Base-by-base conservation (phyloP, 1,284 basidiomycete species). In the Naganishia cerealis region DNA sequence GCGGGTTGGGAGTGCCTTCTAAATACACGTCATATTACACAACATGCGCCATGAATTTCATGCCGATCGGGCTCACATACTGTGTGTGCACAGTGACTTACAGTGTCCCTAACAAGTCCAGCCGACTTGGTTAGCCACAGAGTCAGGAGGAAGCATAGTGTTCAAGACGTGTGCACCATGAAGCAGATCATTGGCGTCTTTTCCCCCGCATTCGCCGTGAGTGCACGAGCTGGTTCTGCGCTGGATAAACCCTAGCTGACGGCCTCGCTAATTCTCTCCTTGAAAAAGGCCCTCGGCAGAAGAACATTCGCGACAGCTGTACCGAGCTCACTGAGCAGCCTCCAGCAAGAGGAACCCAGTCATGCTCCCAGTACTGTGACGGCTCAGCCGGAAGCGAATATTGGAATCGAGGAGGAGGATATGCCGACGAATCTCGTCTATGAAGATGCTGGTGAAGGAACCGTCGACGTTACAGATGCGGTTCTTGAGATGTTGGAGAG, bases 401-500 rank as follows among this genome's bases (percentile, higher is more conserved):
- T 57, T 38, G 63, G 55, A 26, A 57, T 56, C 42, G 63, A 56
- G 43, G 63, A 66, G 54, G 54, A 57, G 21, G 63, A 66, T 36
- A 56, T 63, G 46, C 59, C 67, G n/a, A 50, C 67, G 24, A 68
- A 68, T 53, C 43, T 68, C 7, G 43, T 63, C 38, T 68, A 62
- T 46, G 56, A 68, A 36, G 67, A 68, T 50, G 61, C 36, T 2
- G 50, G 43, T 50, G 57, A 65, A 21, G 65, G 52, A 15, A 55
- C 61, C 16, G 58, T 70, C 0, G 69, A 70, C 50, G 62, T 70
- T 26, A 70, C 69, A 6, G 69, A 70, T 29, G 50, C 40, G 8
- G 66, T 70, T 1, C 29, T 70, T 56, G 50, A 61, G 56, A 70
- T 70, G 69, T 26, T 70, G 46, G 69, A 70, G 50, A 54, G 61